A percentile compares a stretch with the other conserved stretches of the same genome.
Conservation (phyloP, 2,329 filamentous ascomycete species). For the Ceratocystis cubensis region DNA sequence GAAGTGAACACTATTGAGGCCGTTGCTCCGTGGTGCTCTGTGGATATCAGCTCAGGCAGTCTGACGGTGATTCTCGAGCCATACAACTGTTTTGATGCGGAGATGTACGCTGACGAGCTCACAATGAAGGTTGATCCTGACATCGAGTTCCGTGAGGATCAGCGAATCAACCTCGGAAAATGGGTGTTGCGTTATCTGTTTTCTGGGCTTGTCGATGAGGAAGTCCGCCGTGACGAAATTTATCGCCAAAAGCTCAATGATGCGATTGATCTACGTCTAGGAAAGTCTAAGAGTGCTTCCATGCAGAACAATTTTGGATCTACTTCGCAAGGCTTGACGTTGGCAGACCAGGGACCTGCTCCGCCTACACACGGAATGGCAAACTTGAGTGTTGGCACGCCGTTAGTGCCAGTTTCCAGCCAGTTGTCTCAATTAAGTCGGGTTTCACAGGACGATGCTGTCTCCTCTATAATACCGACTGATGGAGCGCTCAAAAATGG, state of each 20-base stretch:
- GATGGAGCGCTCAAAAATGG: slow-evolving; percentile 35
- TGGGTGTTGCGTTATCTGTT: slow-evolving; percentile 94
- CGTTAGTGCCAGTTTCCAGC: slow-evolving; percentile 26
- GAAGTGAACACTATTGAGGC: slow-evolving; percentile 79
- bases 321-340: neutral
- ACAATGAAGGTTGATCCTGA: slow-evolving; percentile 59
- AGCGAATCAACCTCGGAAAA: slow-evolving; percentile 92
- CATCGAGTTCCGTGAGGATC: slow-evolving; percentile 66
- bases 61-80: slow-evolving; percentile 84
- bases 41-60: slow-evolving; percentile 85
- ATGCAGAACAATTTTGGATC: neutral
- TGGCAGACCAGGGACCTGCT: slow-evolving; percentile 2
- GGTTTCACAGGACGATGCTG: slow-evolving; percentile 51
- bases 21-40: slow-evolving; percentile 90
- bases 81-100: slow-evolving; percentile 93
- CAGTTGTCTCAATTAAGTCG: slow-evolving; percentile 42
- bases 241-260: slow-evolving; percentile 59
- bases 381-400: slow-evolving; percentile 6
- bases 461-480: slow-evolving; percentile 58
- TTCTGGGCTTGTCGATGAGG: slow-evolving; percentile 75
- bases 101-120: slow-evolving; percentile 90
- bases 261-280: slow-evolving; percentile 44
- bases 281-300: slow-evolving; percentile 34
- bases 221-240: slow-evolving; percentile 67
- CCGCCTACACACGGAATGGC: neutral